Conservation (phyloP, 2,329 filamentous ascomycete species). For the Didymellaceae sp. region DNA sequence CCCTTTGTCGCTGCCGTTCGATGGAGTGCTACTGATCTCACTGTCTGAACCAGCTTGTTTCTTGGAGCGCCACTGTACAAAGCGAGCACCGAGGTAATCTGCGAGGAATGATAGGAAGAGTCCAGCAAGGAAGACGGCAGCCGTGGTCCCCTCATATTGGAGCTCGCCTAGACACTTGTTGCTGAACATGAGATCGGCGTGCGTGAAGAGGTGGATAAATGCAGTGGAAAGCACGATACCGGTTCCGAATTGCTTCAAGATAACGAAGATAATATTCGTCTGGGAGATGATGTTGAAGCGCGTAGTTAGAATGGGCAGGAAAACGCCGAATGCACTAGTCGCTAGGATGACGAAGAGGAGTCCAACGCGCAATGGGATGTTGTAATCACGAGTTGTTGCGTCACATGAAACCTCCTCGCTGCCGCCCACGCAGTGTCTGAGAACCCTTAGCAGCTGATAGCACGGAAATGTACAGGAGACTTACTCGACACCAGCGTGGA, state of each 20-base stretch:
- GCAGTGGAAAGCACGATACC: slow-evolving; percentile 76
- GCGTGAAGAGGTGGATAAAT: slow-evolving; percentile 74
- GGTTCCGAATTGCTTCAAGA: slow-evolving; percentile 75
- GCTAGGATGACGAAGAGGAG: slow-evolving; percentile 74
- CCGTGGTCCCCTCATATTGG: slow-evolving; percentile 71
- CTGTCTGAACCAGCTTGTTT: slow-evolving; percentile 23
- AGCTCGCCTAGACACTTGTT: slow-evolving; percentile 72
- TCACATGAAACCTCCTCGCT: slow-evolving; percentile 56
- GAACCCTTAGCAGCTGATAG: slow-evolving; percentile 36
- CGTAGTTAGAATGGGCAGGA: slow-evolving; percentile 69
- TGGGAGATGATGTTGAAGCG: slow-evolving; percentile 62
- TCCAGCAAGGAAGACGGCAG: slow-evolving; percentile 76
- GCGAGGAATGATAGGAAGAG: slow-evolving; percentile 75
- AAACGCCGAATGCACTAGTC: slow-evolving; percentile 73
- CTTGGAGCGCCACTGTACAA: slow-evolving; percentile 53
- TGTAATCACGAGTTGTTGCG: slow-evolving; percentile 63
- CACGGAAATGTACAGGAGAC: slow-evolving; percentile 31
- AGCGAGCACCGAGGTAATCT: slow-evolving; percentile 70
- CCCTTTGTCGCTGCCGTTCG: slow-evolving; percentile 23
- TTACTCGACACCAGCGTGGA: slow-evolving; percentile 77
- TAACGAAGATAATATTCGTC: slow-evolving; percentile 60
- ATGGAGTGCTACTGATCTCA: slow-evolving; percentile 20
- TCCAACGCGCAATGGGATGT: slow-evolving; percentile 72
- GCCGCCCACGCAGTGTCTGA: slow-evolving; percentile 64
- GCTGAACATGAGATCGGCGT: slow-evolving; percentile 74